Evolutionary conservation across 768 basidiomycete species (phyloP).

Genomic region (Psilocybe subaeruginosa): DNA sequence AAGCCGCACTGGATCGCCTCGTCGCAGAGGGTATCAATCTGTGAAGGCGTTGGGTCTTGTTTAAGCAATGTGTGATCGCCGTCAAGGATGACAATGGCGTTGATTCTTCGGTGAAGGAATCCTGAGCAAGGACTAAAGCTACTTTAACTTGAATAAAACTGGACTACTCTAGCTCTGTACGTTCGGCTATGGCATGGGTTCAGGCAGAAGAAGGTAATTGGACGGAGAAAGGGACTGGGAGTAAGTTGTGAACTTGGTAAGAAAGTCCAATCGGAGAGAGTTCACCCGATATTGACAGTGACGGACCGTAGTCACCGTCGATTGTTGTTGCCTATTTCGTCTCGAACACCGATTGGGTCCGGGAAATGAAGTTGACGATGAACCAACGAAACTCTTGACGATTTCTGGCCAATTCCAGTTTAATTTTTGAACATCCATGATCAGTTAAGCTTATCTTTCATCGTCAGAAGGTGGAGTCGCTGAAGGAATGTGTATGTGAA

Average conservation of each 20-base stretch:
- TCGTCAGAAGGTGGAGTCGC: constrained; percentile 78
- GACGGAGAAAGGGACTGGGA: no score
- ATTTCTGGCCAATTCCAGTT: background rate
- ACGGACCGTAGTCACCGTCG: background rate
- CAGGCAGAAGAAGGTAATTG: background rate
- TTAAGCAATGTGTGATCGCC: constrained; percentile 53
- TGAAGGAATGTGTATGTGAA: constrained; percentile 70
- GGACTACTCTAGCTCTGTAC: constrained; percentile 29
- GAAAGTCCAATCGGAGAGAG: no score
- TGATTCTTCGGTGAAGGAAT: background rate
- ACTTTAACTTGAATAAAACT: constrained; percentile 32
- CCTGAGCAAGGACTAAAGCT: constrained; percentile 23
- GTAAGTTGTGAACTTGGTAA: no score
- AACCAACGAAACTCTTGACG: background rate
- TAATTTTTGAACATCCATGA: constrained; percentile 10
- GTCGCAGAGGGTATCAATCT: constrained; percentile 50
- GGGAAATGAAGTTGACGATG: background rate
- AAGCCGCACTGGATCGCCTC: constrained; percentile 51
- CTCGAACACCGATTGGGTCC: background rate
- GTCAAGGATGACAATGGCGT: constrained; percentile 26
- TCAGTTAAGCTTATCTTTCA: constrained; percentile 27
- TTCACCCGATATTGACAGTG: no score
- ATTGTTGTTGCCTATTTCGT: background rate
- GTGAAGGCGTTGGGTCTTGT: constrained; percentile 46
- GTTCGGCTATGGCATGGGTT: constrained; percentile 10